These are phyloP conservation scores for Fusarium subtropicale DNA, from an alignment of 2,329 filamentous ascomycete species.

Conservation along the genomic window DNA sequence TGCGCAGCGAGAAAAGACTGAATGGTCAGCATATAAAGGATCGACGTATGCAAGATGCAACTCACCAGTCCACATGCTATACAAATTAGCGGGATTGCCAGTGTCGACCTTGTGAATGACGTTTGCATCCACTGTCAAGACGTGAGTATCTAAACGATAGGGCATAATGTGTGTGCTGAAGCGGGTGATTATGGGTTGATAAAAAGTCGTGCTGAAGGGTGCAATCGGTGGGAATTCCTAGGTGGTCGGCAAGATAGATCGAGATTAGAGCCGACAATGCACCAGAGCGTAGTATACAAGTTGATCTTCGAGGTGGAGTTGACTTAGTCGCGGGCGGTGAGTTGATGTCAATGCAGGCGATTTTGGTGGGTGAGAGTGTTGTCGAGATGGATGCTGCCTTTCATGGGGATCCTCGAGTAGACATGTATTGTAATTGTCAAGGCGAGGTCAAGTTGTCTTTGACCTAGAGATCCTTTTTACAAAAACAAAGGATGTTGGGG, in stretches of 20 bases:
- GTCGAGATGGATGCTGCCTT: conserved; percentile 38
- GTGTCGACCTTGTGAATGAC: conserved; percentile 97
- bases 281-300: conserved; percentile 24
- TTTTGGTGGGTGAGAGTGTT: conserved; percentile 32
- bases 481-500: conserved; percentile 25
- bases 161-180: conserved; percentile 72
- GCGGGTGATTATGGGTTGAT: conserved; percentile 49
- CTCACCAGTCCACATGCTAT: conserved; percentile 97
- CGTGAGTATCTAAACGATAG: conserved; percentile 82
- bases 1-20: conserved; percentile 94
- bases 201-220: conserved; percentile 17
- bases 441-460: conserved; percentile 26
- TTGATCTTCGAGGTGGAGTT: conserved; percentile 16
- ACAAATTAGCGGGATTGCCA: conserved; percentile 89
- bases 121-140: conserved; percentile 90
- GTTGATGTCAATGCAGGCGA: conserved; percentile 36
- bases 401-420: conserved; percentile 44
- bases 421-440: conserved; percentile 38
- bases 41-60: conserved; percentile 37
- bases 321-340: conserved; percentile 13
- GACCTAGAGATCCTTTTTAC: conserved; percentile 12
- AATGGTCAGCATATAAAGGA: conserved; percentile 49
- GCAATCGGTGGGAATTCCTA: conserved; percentile 19
- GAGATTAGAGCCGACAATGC: conserved; percentile 39
- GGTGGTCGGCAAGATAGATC: conserved; percentile 40